A percentile compares a stretch with the other conserved stretches of the same genome.
Evolutionary conservation across 2,329 filamentous ascomycete species (phyloP).

Genomic region (Penicillium concentricum): DNA sequence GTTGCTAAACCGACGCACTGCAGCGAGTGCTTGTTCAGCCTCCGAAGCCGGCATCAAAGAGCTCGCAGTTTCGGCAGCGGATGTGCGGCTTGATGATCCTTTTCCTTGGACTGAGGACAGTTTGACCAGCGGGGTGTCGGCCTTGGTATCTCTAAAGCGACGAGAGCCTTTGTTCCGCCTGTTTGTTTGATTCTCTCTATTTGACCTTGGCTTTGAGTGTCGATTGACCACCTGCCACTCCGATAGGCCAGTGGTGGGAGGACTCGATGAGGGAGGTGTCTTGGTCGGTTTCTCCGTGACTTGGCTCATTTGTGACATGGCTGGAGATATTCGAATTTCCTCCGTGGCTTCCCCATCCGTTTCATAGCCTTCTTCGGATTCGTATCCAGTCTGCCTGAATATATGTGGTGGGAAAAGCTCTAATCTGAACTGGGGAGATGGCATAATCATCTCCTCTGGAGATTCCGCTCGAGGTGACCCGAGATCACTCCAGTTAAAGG

Average conservation of each 20-base stretch:
- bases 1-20: constrained; percentile 40
- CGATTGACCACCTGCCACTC: constrained; percentile 37
- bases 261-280: constrained; percentile 23
- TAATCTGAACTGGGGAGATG: constrained; percentile 28
- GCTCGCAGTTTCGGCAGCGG: constrained; percentile 15
- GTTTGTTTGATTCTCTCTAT: constrained; percentile 9
- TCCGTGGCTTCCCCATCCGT: constrained; percentile 34
- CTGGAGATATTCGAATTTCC: constrained; percentile 26
- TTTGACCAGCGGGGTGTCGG: constrained; percentile 26
- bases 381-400: constrained; percentile 24
- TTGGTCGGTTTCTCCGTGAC: constrained; percentile 28
- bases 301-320: constrained; percentile 33
- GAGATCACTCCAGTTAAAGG: constrained; percentile 33
- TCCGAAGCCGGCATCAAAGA: constrained; percentile 31
- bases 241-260: constrained; percentile 22
- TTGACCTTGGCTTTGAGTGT: constrained; percentile 12
- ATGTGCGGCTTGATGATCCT: constrained; percentile 29
- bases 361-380: constrained; percentile 35
- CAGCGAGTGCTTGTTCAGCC: constrained; percentile 40
- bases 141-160: constrained; percentile 19
- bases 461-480: constrained; percentile 34
- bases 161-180: constrained; percentile 17
- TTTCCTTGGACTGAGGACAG: constrained; percentile 29
- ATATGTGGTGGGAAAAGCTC: constrained; percentile 36
- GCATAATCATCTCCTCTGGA: constrained; percentile 30